These are phyloP conservation scores for Paradendryphiella salina DNA, from an alignment of 2,329 filamentous ascomycete genomes.

Conservation along the genomic window DNA sequence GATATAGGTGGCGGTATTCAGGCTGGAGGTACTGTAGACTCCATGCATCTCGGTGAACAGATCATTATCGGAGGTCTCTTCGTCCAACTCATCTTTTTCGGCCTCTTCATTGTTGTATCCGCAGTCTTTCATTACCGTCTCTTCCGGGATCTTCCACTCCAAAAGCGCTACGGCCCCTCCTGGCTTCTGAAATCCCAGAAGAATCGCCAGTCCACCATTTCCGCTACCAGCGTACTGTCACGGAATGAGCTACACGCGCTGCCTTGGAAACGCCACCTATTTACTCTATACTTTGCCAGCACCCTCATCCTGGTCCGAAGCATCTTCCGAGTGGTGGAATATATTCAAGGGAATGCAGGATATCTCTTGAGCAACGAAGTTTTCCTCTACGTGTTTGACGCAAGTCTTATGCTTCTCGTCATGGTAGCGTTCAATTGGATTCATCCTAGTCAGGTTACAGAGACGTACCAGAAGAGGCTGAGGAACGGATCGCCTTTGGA, in stretches of 20 bases:
- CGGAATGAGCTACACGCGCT: slow-evolving; percentile 1
- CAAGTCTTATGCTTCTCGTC: slow-evolving; percentile 48
- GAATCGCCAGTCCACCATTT: not conserved
- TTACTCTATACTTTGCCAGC: slow-evolving; percentile 51
- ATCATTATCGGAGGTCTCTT: slow-evolving; percentile 42
- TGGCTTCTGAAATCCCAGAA: not conserved
- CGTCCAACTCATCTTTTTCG: slow-evolving; percentile 55
- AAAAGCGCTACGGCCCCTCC: slow-evolving; percentile 1
- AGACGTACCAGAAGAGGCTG: slow-evolving; percentile 17
- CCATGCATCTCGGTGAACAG: slow-evolving; percentile 20
- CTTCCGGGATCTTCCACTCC: slow-evolving; percentile 9
- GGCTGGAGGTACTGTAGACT: slow-evolving; percentile 10
- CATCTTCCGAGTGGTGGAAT: slow-evolving; percentile 57
- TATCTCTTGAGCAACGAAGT: slow-evolving; percentile 50
- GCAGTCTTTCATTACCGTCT: slow-evolving; percentile 26
- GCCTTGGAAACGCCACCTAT: slow-evolving; percentile 45
- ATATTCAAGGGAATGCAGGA: slow-evolving; percentile 51
- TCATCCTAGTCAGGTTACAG: slow-evolving; percentile 43
- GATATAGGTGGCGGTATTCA: slow-evolving; percentile 24
- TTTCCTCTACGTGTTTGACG: slow-evolving; percentile 54
- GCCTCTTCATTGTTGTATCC: slow-evolving; percentile 49
- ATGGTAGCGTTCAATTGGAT: slow-evolving; percentile 48
- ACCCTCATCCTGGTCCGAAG: slow-evolving; percentile 54
- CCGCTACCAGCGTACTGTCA: not conserved
- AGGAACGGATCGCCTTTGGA: slow-evolving; percentile 2